Evolutionary conservation across 2,329 filamentous ascomycete species (phyloP), one percentile per base, ranked within the genome.

Genomic region (Aspergillus costaricaensis): DNA sequence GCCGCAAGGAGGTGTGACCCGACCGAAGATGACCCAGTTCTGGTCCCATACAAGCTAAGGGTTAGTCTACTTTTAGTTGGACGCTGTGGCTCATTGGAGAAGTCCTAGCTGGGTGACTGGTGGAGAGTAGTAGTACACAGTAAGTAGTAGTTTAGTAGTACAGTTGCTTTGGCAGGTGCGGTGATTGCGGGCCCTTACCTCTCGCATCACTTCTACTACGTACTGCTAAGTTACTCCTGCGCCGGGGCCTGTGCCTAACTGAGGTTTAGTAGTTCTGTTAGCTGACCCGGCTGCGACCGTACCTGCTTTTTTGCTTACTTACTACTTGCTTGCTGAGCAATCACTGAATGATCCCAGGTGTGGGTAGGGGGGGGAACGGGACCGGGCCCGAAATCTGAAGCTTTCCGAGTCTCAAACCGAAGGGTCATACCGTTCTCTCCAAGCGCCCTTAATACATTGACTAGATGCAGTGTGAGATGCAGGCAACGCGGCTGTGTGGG

Each of bases 351-450:
- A 39, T 41, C 8, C 27, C 4, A 17, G 23, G 5, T 27, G 30
- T 53, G 25, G n/a, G 17, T 44, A 15, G 5, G 5, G 30, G 9
- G 10, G 41, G 19, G 7, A 44, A 17, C 23, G 41, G 17, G n/a
- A 55, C 41, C 39, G 52, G 52, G 15, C 27, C 52, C 39, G 49
- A 52, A 27, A 44, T 44, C 52, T 44, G 39, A 55, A 19, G n/a
- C 52, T 55, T 30, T 39, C 52, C 52, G 52, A 47, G 39, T 55
- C 52, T 55, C 39, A 55, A 30, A 32, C 38, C 52, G 52, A 47
- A 39, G 43, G 52, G 51, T 49, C 14, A 25, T 30, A 6, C 23
- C 21, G 32, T 14, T 36, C 32, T 36, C 23, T 27, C 21, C 12
- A n/a, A 7, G 25, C 15, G 5, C 21, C n/a, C 17, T 32, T 32